Evolutionary conservation across 495 filamentous ascomycete genomes (phyloP).

Genomic region (Monascus purpureus): DNA sequence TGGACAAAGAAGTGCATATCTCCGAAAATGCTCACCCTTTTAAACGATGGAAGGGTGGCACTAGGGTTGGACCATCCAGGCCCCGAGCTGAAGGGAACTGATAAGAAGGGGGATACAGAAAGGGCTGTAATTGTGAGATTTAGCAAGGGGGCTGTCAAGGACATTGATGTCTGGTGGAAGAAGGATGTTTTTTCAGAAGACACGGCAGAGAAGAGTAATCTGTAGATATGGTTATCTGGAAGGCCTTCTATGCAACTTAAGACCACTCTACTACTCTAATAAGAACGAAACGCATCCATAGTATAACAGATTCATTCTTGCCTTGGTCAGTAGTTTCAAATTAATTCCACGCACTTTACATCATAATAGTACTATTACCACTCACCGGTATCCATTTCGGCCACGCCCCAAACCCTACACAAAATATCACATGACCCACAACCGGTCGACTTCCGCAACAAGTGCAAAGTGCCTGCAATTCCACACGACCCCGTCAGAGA

Average conservation of each 20-base stretch:
- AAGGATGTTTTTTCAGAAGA: slow-evolving; percentile 30
- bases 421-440: slow-evolving; percentile 40
- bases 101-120: slow-evolving; percentile 53
- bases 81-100: slow-evolving; percentile 47
- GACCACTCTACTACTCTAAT: too few relatives aligned
- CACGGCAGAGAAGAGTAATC: slow-evolving; percentile 11
- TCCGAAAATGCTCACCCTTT: slow-evolving; percentile 43
- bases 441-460: slow-evolving; percentile 10
- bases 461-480: not conserved
- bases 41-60: slow-evolving; percentile 44
- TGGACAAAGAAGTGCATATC: slow-evolving; percentile 74
- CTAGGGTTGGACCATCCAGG: slow-evolving; percentile 60
- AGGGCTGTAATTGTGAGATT: slow-evolving; percentile 61
- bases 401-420: slow-evolving; percentile 23
- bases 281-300: too few relatives aligned
- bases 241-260: too few relatives aligned
- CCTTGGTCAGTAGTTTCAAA: too few relatives aligned
- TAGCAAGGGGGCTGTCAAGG: slow-evolving; percentile 36
- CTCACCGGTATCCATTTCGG: slow-evolving; percentile 7
- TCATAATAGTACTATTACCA: not conserved
- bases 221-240: too few relatives aligned
- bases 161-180: slow-evolving; percentile 39
- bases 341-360: slow-evolving; percentile 1
- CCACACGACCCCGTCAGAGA: too few relatives aligned
- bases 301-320: too few relatives aligned